These are phyloP conservation scores for Zanthoxylum bungeanum DNA, from an alignment of 345 rosid species.

Conservation along the genomic window DNA sequence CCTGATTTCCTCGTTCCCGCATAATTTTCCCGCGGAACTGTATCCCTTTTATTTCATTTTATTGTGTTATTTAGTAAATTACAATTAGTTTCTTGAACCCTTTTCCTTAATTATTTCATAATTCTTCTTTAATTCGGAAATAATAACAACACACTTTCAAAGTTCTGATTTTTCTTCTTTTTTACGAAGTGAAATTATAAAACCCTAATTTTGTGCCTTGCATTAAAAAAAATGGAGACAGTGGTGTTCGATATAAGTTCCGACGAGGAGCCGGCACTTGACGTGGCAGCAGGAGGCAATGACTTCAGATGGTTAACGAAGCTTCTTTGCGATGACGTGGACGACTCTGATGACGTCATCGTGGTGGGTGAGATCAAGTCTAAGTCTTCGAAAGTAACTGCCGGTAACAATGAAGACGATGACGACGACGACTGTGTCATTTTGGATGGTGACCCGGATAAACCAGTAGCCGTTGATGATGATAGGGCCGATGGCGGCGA, in stretches of 20 bases:
- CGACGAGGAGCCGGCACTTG: constrained; percentile 44
- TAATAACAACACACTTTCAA: too few relatives aligned
- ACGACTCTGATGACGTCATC: constrained; percentile 44
- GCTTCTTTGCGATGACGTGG: constrained; percentile 22
- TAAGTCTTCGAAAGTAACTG: constrained; percentile 15
- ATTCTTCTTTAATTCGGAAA: too few relatives aligned
- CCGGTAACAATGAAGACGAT: constrained; percentile 23
- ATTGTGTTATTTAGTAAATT: too few relatives aligned
- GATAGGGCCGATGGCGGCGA: constrained; percentile 27
- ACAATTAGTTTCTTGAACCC: too few relatives aligned
- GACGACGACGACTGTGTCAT: constrained; percentile 63
- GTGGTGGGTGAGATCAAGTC: constrained; percentile 48
- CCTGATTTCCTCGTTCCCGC: too few relatives aligned
- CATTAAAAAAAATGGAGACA: constrained; percentile 16
- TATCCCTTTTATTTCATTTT: too few relatives aligned
- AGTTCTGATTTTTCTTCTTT: not conserved
- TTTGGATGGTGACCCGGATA: constrained; percentile 62
- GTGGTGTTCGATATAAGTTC: constrained; percentile 53
- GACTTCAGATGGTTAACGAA: constrained; percentile 39
- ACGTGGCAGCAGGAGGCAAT: constrained; percentile 24
- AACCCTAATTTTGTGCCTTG: not conserved
- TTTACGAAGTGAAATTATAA: not conserved
- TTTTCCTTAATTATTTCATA: too few relatives aligned
- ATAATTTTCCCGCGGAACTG: too few relatives aligned
- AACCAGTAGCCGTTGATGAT: constrained; percentile 17